A percentile compares a stretch with the other conserved stretches of the same genome.
Conservation (phyloP, 768 basidiomycete genomes). For the Pleurotus eryngii region DNA sequence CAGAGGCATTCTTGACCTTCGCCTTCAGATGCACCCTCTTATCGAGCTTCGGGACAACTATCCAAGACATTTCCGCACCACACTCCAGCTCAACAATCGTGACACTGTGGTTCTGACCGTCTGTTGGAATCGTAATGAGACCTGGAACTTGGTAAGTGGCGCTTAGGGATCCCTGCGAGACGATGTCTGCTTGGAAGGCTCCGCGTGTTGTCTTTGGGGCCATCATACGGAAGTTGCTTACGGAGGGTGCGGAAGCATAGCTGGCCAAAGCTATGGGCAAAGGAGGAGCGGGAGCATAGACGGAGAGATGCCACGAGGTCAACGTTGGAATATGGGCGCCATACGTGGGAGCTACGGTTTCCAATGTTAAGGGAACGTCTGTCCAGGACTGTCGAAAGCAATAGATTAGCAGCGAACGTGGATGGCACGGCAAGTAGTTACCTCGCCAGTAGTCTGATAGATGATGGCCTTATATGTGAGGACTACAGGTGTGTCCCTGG, state of each 20-base stretch:
- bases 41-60: conserved; percentile 36
- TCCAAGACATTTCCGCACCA: conserved; percentile 40
- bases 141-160: conserved; percentile 42
- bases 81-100: conserved; percentile 34
- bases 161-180: conserved; percentile 34
- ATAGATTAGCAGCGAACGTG: not conserved
- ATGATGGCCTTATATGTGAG: conserved; percentile 13
- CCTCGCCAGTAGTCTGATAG: conserved; percentile 11
- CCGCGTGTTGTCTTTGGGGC: too few relatives aligned
- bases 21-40: conserved; percentile 41
- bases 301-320: conserved; percentile 26
- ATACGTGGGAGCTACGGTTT: conserved; percentile 37
- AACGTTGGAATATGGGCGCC: conserved; percentile 30
- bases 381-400: conserved; percentile 28
- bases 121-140: conserved; percentile 37
- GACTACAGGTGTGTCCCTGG: not conserved
- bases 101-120: conserved; percentile 36
- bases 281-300: conserved; percentile 2
- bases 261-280: not conserved
- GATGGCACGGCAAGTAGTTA: not conserved
- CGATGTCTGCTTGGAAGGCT: conserved; percentile 15
- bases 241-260: not conserved
- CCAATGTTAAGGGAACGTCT: conserved; percentile 34
- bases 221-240: not conserved
- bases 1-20: conserved; percentile 50